Conservation (phyloP, 148 eudicot genomes). For the Heliosperma pusillum region DNA sequence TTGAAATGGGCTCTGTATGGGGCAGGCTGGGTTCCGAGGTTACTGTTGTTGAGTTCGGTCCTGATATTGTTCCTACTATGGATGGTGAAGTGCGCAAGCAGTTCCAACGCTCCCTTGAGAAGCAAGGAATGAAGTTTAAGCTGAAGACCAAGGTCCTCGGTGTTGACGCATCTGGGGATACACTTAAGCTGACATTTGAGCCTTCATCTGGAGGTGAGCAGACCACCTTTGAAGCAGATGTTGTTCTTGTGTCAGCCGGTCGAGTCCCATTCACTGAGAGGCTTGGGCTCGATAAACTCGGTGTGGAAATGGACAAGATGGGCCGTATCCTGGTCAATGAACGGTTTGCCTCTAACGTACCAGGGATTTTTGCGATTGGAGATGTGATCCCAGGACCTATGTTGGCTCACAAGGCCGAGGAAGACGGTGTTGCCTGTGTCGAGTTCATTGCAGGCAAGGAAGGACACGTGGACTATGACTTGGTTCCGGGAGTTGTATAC, state of each 20-base stretch:
- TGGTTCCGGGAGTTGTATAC: conserved; percentile 92
- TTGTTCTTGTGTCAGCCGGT: conserved; percentile 91
- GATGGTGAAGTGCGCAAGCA: conserved; percentile 86
- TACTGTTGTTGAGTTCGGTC: conserved; percentile 81
- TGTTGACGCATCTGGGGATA: conserved; percentile 57
- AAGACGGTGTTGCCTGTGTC: conserved; percentile 92
- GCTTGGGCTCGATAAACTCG: conserved; percentile 67
- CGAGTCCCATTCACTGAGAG: conserved; percentile 76
- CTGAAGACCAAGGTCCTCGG: conserved; percentile 90
- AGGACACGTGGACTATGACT: conserved; percentile 91
- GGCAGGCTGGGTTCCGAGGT: conserved; percentile 92
- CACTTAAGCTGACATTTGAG: conserved; percentile 74
- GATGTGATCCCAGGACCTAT: conserved; percentile 97
- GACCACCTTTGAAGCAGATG: conserved; percentile 74
- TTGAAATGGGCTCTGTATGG: conserved; percentile 98
- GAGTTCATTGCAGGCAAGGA: conserved; percentile 90
- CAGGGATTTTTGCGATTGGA: conserved; percentile 77
- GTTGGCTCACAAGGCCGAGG: conserved; percentile 99
- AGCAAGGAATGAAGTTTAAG: conserved; percentile 93
- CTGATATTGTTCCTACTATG: conserved; percentile 90
- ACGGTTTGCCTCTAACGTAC: conserved; percentile 59
- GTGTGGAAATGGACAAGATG: conserved; percentile 77
- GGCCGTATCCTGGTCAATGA: conserved; percentile 76
- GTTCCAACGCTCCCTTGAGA: conserved; percentile 88
- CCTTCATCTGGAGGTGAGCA: conserved; percentile 90